phyloP scores from a whole-genome alignment of 495 filamentous ascomycete genomes.

The Apodospora peruviana region DNA sequence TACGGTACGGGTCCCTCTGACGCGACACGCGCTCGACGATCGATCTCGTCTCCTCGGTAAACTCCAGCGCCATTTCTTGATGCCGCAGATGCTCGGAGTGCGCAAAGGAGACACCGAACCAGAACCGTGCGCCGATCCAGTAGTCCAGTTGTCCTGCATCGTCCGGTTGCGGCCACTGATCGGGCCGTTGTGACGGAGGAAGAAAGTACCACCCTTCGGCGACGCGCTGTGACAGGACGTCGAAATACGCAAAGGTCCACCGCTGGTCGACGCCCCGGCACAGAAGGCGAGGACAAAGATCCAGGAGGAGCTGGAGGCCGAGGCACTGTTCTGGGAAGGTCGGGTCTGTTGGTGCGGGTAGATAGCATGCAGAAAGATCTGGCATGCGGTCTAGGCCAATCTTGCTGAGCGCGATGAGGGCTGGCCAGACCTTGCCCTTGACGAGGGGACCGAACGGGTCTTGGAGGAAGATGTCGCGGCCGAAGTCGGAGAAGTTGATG shows the following conservation, averaged over 20 bases:
- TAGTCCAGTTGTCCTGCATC: constrained; percentile 11
- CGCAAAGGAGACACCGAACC: constrained; percentile 12
- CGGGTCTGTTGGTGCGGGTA: constrained; percentile 10
- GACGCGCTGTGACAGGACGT: constrained; percentile 11
- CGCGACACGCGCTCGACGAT: constrained; percentile 9
- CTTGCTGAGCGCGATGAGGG: constrained; percentile 10
- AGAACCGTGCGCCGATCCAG: constrained; percentile 14
- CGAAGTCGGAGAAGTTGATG: constrained; percentile 12
- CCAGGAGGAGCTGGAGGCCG: constrained; percentile 18
- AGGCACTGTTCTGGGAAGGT: constrained; percentile 15
- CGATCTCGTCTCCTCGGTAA: constrained; percentile 10
- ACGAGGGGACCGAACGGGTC: constrained; percentile 4
- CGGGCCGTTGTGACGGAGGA: constrained; percentile 7
- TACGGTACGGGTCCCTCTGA: constrained; percentile 9
- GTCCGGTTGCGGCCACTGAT: constrained; percentile 11
- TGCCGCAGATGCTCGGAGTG: constrained; percentile 10
- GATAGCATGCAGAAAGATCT: constrained; percentile 10
- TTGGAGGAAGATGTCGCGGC: constrained; percentile 10
- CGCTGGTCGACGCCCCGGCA: constrained; percentile 15
- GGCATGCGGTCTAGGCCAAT: constrained; percentile 12
- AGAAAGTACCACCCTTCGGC: constrained; percentile 6
- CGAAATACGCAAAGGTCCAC: constrained; percentile 19
- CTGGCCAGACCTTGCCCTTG: constrained; percentile 4
- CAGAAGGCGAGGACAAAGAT: constrained; percentile 16
- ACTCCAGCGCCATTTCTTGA: constrained; percentile 8